phyloP scores from a whole-genome alignment of 169 alveolate genomes.

The Babesia caballi region DNA sequence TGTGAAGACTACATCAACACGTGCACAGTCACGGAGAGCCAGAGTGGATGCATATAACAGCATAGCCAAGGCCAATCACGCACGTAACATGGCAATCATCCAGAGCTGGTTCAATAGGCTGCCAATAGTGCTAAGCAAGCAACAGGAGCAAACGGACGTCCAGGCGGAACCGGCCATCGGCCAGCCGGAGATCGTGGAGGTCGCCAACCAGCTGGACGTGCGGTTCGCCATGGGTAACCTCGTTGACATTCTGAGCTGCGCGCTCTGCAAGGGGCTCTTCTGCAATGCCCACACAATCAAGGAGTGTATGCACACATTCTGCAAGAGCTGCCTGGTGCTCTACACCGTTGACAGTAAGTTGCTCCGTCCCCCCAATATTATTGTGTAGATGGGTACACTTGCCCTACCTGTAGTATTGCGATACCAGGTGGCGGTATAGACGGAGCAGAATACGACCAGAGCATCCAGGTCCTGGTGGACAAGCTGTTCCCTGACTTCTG shows the following conservation, averaged over 20 bases:
- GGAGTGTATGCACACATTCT: slow-evolving; percentile 73
- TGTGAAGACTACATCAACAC: too few relatives aligned
- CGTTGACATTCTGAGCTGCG: slow-evolving; percentile 55
- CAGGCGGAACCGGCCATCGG: not conserved
- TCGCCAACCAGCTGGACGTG: slow-evolving; percentile 37
- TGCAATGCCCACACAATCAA: slow-evolving; percentile 68
- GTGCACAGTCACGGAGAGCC: too few relatives aligned
- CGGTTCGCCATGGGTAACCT: slow-evolving; percentile 43
- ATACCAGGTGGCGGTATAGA: too few relatives aligned
- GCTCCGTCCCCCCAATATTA: too few relatives aligned
- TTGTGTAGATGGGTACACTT: too few relatives aligned
- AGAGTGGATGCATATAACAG: too few relatives aligned
- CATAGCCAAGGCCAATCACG: too few relatives aligned
- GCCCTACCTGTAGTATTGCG: too few relatives aligned
- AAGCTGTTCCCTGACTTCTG: too few relatives aligned
- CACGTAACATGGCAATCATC: not conserved
- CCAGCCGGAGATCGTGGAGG: slow-evolving; percentile 15
- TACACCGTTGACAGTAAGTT: too few relatives aligned
- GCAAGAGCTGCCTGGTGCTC: slow-evolving; percentile 64
- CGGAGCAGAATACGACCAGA: too few relatives aligned
- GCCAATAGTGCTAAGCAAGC: not conserved
- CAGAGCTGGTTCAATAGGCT: not conserved
- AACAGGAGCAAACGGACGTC: not conserved
- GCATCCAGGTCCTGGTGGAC: too few relatives aligned
- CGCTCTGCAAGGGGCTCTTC: slow-evolving; percentile 67